Evolutionary conservation across 305 asterid species (phyloP), one percentile per base, ranked within the genome.

Genomic region (Fraxinus baroniana): DNA sequence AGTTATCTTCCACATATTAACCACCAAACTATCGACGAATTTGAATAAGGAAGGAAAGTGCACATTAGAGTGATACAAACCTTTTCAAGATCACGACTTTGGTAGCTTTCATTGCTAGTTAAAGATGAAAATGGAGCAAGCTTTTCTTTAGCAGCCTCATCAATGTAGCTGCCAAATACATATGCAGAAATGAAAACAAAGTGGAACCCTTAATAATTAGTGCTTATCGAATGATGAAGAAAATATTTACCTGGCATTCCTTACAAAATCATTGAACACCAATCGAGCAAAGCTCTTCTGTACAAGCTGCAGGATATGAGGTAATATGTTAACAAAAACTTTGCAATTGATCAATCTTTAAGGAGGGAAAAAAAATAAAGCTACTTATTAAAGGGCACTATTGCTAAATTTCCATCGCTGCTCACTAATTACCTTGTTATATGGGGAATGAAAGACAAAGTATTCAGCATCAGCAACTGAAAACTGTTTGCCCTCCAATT

Each of bases 21-120:
- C 18, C 73, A 72, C 37, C n/a, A 28, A 71, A 81, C n/a, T 37
- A 17, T 78, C 52, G 55, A 41, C 15, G 49, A 52, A 20, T 72
- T 39, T 22, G 37, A 68, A 66, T 77, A 64, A 81, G 60, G 77
- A 30, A 81, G 60, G 77, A 30, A 39, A 15, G 62, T 10, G 30
- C 13, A 41, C 33, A 83, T n/a, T 49, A 57, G 66, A 28, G 18
- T 46, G 39, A 41, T 82, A 49, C 81, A 7, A 75, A 94, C 99
- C 98, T 96, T 96, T 89, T 96, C 99, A 86, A 96, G 99, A 86
- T 96, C 99, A 44, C 99, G 99, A 87, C 92, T 96, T 86, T 91
- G 92, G 87, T 96, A 94, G 92, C 99, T 96, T 85, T 96, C 99
- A 1, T 94, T 98, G 15, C 84, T 86, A 41, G 85, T 88, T 82